phyloP scores from a whole-genome alignment of 306 rosid species.

The Cicer arietinum region DNA sequence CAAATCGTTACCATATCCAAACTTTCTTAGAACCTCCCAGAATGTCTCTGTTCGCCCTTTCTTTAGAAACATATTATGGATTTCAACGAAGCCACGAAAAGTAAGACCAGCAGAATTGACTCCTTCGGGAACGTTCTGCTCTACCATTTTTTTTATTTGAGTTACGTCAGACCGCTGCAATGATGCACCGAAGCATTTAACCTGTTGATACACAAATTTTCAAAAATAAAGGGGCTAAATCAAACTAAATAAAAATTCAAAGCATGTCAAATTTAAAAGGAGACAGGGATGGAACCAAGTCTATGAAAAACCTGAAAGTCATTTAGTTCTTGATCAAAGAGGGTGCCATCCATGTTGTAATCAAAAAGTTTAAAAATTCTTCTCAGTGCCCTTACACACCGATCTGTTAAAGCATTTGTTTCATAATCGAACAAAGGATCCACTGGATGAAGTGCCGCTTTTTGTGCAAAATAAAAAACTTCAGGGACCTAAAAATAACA shows the following conservation, averaged over 20 bases:
- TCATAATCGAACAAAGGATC: slow-evolving; percentile 86
- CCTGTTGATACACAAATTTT: slow-evolving; percentile 52
- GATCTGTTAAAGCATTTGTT: slow-evolving; percentile 64
- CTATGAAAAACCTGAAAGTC: slow-evolving; percentile 73
- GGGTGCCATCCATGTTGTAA: slow-evolving; percentile 84
- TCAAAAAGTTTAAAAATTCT: slow-evolving; percentile 84
- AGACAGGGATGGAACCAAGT: background rate
- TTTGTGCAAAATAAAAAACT: slow-evolving; percentile 86
- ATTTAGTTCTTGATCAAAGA: slow-evolving; percentile 78
- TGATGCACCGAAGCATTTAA: slow-evolving; percentile 73
- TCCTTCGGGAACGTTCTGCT: slow-evolving; percentile 71
- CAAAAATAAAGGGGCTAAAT: slow-evolving; percentile 19
- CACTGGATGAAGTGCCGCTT: slow-evolving; percentile 87
- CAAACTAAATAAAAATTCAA: slow-evolving; percentile 27
- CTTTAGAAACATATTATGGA: slow-evolving; percentile 78
- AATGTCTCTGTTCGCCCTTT: slow-evolving; percentile 81
- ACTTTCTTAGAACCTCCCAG: slow-evolving; percentile 87
- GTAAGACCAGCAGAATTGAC: slow-evolving; percentile 80
- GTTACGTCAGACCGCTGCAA: slow-evolving; percentile 69
- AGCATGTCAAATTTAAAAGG: slow-evolving; percentile 17
- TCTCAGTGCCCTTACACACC: slow-evolving; percentile 76
- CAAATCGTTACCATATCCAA: slow-evolving; percentile 81
- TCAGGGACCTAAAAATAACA: slow-evolving; percentile 74
- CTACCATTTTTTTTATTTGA: slow-evolving; percentile 70
- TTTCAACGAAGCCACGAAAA: slow-evolving; percentile 69